A percentile compares a stretch with the other conserved stretches of the same genome.
These are phyloP conservation scores for Akebia trifoliata DNA, from an alignment of 164 flowering plant species.

Conservation along the genomic window DNA sequence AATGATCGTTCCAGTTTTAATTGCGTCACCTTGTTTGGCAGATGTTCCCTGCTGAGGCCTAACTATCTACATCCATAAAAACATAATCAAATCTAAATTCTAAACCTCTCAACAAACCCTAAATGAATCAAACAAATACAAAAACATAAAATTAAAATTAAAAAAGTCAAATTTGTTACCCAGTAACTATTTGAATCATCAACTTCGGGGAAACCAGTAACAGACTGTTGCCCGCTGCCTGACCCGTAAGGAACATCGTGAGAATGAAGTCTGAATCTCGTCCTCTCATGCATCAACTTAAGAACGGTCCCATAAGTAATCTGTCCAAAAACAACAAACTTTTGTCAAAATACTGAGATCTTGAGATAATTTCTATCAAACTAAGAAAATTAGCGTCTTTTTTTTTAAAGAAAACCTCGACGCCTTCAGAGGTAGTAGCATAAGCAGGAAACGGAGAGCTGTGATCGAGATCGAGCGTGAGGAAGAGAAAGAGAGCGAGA, in stretches of 20 bases:
- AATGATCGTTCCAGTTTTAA: constrained; percentile 66
- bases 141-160: no score
- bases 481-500: constrained; percentile 61
- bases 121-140: no score
- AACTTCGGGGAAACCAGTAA: constrained; percentile 85
- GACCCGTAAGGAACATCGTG: constrained; percentile 99
- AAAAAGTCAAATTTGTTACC: no score
- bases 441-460: constrained; percentile 40
- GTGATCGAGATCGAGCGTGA: constrained; percentile 59
- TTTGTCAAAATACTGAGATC: no score
- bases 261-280: constrained; percentile 83
- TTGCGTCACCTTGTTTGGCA: constrained; percentile 79
- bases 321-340: constrained; percentile 34
- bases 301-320: constrained; percentile 79
- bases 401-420: constrained; percentile 61
- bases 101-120: background rate
- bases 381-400: background rate
- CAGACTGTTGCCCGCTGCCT: constrained; percentile 98
- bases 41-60: constrained; percentile 53
- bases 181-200: constrained; percentile 98
- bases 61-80: constrained; percentile 48
- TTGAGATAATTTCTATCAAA: background rate
- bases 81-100: background rate
- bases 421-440: constrained; percentile 62
- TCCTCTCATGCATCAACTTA: constrained; percentile 91